A percentile compares a stretch with the other conserved stretches of the same genome.
Evolutionary conservation across 371 early-diverging fungal genomes (phyloP).

Genomic region (Syncephalastrum racemosum): DNA sequence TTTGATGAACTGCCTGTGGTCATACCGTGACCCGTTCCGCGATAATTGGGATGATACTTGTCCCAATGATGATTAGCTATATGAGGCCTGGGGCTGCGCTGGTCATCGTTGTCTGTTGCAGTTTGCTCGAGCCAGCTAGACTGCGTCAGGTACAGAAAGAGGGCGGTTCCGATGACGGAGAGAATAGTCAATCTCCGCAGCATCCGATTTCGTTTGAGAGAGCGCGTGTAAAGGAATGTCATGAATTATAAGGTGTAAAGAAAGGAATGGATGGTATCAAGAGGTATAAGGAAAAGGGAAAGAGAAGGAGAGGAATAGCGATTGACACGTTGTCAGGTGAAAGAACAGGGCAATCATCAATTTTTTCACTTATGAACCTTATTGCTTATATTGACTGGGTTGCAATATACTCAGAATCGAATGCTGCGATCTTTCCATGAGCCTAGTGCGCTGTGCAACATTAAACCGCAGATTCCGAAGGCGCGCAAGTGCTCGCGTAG

Average conservation of each 20-base stretch:
- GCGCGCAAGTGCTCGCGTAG: no score
- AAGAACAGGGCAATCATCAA: conserved; percentile 1
- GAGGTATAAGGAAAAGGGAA: conserved; percentile 4
- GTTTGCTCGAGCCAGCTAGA: no score
- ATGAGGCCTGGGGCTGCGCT: background rate
- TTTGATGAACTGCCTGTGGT: no score
- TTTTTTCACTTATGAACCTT: background rate
- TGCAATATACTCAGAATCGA: conserved; percentile 9
- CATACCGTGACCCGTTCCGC: no score
- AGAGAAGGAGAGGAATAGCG: conserved; percentile 3
- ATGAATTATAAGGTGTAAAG: conserved; percentile 5
- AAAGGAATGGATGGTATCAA: conserved; percentile 2
- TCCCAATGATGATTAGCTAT: background rate
- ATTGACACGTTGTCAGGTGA: conserved; percentile 1
- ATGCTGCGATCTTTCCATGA: conserved; percentile 19
- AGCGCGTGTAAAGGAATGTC: conserved; percentile 16
- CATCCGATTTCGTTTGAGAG: conserved; percentile 18
- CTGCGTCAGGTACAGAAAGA: conserved; percentile 6
- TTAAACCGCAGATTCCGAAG: conserved; percentile 12
- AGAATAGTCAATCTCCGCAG: conserved; percentile 12
- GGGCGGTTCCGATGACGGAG: conserved; percentile 3
- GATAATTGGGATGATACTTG: no score
- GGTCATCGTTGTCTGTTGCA: no score
- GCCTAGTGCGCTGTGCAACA: conserved; percentile 22
- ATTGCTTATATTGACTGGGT: conserved; percentile 4